Evolutionary conservation across 2,329 filamentous ascomycete species (phyloP).

Genomic region (Ophiostoma ulmi): DNA sequence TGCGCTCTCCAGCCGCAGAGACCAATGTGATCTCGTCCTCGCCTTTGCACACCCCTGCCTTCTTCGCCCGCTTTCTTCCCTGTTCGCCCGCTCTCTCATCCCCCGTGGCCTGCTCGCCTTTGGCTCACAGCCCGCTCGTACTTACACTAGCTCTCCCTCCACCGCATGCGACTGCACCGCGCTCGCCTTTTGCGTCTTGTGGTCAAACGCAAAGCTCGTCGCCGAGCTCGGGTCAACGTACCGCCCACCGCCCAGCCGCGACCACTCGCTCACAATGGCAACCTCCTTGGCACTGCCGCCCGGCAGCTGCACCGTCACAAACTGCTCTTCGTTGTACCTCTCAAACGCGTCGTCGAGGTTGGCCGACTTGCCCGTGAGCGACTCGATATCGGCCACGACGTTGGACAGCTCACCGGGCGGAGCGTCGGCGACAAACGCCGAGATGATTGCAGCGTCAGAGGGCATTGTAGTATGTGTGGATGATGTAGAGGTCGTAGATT

Average conservation of each 20-base stretch:
- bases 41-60: too few relatives aligned
- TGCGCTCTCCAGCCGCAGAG: too few relatives aligned
- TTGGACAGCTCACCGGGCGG: constrained; percentile 69
- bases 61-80: constrained; percentile 30
- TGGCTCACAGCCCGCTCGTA: not conserved
- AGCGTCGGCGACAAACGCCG: constrained; percentile 87
- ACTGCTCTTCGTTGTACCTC: constrained; percentile 95
- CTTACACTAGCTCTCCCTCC: constrained; percentile 76
- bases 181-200: constrained; percentile 77
- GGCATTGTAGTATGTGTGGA: constrained; percentile 30
- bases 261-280: constrained; percentile 83
- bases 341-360: constrained; percentile 78
- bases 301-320: constrained; percentile 81
- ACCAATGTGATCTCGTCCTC: too few relatives aligned
- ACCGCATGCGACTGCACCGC: constrained; percentile 71
- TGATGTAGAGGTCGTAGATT: not conserved
- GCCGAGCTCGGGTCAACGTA: constrained; percentile 90
- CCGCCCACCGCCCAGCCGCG: constrained; percentile 54
- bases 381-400: constrained; percentile 74
- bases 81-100: not conserved
- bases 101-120: not conserved
- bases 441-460: constrained; percentile 54
- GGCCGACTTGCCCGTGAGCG: constrained; percentile 66
- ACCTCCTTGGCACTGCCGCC: constrained; percentile 69
- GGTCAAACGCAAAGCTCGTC: constrained; percentile 84